Percentiles rank a stretch among this genome's conserved stretches.
These are phyloP conservation scores for Heliosperma pusillum DNA, from an alignment of 148 eudicot genomes.

Conservation along the genomic window DNA sequence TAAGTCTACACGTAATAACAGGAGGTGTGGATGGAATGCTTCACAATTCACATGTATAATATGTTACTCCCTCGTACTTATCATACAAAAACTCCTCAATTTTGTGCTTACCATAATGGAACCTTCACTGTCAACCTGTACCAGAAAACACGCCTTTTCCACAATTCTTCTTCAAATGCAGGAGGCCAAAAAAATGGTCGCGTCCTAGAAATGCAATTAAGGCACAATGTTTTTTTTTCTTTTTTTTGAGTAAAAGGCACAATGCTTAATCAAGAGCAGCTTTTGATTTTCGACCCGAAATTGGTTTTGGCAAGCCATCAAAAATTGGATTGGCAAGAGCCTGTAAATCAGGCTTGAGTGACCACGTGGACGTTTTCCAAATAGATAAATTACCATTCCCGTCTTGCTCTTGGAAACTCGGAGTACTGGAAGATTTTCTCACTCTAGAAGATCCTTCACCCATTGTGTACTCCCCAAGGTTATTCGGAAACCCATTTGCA, in stretches of 20 bases:
- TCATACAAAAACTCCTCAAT: constrained; percentile 1
- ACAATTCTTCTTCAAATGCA: neutral
- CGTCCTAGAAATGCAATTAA: neutral
- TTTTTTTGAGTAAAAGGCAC: neutral
- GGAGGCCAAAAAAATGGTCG: neutral
- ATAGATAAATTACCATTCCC: constrained; percentile 40
- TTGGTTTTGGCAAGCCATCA: constrained; percentile 82
- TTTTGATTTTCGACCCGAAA: constrained; percentile 56
- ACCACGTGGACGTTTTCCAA: constrained; percentile 72
- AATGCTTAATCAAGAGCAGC: constrained; percentile 70
- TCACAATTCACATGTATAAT: constrained; percentile 14
- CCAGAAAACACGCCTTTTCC: neutral
- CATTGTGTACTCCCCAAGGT: constrained; percentile 42
- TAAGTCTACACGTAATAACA: constrained; percentile 13
- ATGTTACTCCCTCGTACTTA: neutral
- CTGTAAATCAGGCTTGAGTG: constrained; percentile 73
- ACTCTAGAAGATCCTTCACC: constrained; percentile 48
- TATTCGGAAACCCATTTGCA: constrained; percentile 30
- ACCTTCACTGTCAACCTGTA: neutral
- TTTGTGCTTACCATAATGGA: neutral
- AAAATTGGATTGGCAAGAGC: constrained; percentile 71
- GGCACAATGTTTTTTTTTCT: no score
- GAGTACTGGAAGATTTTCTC: constrained; percentile 78
- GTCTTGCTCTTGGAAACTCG: constrained; percentile 75
- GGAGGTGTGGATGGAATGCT: constrained; percentile 5